Evolutionary conservation across 1,284 basidiomycete species (phyloP).

Genomic region (Abortiporus biennis): DNA sequence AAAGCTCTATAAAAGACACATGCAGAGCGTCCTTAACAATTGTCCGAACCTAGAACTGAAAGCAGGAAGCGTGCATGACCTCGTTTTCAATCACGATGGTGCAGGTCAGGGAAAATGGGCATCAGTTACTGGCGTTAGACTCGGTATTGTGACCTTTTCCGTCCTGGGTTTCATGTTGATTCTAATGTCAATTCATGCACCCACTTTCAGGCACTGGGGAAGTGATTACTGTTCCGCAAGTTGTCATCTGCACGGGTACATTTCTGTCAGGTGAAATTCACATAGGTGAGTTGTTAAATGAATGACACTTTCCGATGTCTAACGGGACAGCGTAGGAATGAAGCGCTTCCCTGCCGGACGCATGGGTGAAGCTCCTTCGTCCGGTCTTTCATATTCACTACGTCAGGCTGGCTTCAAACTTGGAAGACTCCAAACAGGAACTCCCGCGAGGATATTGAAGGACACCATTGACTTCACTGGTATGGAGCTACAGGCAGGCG

Average conservation of each 20-base stretch:
- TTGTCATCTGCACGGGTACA: slow-evolving; percentile 87
- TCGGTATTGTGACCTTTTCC: slow-evolving; percentile 42
- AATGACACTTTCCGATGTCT: neutral
- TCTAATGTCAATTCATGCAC: too few species aligned
- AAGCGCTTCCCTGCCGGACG: slow-evolving; percentile 81
- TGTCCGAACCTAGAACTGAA: slow-evolving; percentile 68
- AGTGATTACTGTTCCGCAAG: slow-evolving; percentile 67
- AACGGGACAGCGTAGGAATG: slow-evolving; percentile 42
- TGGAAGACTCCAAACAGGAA: slow-evolving; percentile 84
- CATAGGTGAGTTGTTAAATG: slow-evolving; percentile 65
- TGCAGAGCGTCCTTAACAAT: slow-evolving; percentile 63
- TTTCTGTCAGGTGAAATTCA: slow-evolving; percentile 89
- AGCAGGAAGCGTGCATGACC: slow-evolving; percentile 75
- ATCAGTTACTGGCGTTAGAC: slow-evolving; percentile 58
- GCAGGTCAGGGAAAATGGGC: slow-evolving; percentile 32
- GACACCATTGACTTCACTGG: slow-evolving; percentile 64
- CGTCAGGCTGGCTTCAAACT: slow-evolving; percentile 73
- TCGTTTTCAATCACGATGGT: slow-evolving; percentile 53
- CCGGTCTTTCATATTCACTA: slow-evolving; percentile 73
- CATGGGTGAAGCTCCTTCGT: slow-evolving; percentile 67
- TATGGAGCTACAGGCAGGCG: slow-evolving; percentile 57
- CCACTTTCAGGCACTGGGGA: slow-evolving; percentile 78
- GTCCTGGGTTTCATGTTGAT: neutral
- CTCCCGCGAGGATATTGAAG: slow-evolving; percentile 74
- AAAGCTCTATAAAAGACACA: slow-evolving; percentile 73